Base-by-base conservation (phyloP, 768 basidiomycete genomes). In the Tulasnella sp. region DNA sequence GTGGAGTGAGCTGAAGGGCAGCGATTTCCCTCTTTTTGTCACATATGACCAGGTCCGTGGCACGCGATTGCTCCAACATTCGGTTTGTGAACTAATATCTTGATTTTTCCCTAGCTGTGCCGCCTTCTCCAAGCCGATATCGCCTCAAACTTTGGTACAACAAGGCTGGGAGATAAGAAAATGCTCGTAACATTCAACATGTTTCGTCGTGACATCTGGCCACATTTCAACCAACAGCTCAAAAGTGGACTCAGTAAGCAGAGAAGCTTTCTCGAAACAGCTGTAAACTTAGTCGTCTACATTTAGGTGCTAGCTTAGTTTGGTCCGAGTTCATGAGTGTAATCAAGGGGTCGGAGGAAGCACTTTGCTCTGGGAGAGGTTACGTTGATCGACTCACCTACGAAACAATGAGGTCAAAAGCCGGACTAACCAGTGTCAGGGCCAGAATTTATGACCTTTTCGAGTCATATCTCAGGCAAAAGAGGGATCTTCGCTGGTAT, bases 341-440 rank as follows among this genome's bases (percentile, higher is more conserved):
- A 7, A 42, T 54, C 53, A 72, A 75, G 57, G 82, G 83, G 19
- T 81, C 81, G 0, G 79, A 82, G 59, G 65, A 66, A 41, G 66
- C 79, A 0, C 48, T 76, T 7, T 48, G 48, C 0, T 62, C 57
- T 43, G 59, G 59, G 2, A 56, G 60, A 2, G 63, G 71, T 1
- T 70, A 63, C 59, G 65, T 83, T 3, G 68, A 72, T 47, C 61
- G 63, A 27, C 54, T 61, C 1, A 57, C 66, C 0, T 84, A 84
- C 58, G 58, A 66, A 32, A 57, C 58, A 28, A n/a, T n/a, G n/a
- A n/a, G 81, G 2, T n/a, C n/a, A n/a, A 73, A 81, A 10, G 68
- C 72, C 2, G 70, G 72, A 0, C 81, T 82, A 58, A 69, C 77
- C 0, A 66, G 62, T 6, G 69, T 71, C 20, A 67, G 80, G 43